Percentiles rank a stretch among this genome's conserved stretches.
phyloP scores from a whole-genome alignment of 2,329 filamentous ascomycete species.

The Exserohilum rostratum region DNA sequence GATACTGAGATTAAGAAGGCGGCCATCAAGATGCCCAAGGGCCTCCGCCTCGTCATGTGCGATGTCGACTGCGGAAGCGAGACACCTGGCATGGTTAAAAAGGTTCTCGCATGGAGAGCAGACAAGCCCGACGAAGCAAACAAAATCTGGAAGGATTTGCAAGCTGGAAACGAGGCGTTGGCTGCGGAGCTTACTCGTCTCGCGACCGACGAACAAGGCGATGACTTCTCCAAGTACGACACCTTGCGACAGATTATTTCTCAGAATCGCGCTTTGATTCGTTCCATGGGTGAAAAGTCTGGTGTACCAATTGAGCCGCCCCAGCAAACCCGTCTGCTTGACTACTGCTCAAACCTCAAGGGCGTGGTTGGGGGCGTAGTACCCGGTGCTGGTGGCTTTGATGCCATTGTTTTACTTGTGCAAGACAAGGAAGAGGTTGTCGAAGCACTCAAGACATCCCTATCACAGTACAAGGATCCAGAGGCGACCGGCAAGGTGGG shows the following conservation, averaged over 20 bases:
- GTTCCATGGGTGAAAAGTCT: constrained; percentile 75
- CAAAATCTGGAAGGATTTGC: constrained; percentile 75
- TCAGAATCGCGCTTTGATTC: constrained; percentile 65
- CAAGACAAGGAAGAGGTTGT: constrained; percentile 72
- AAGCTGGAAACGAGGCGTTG: constrained; percentile 74
- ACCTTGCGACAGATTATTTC: constrained; percentile 60
- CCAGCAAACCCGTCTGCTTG: constrained; percentile 82
- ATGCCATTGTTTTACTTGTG: constrained; percentile 83
- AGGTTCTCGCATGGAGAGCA: constrained; percentile 81
- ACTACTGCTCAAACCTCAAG: constrained; percentile 71
- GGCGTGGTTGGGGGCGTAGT: constrained; percentile 92
- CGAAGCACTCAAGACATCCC: constrained; percentile 63
- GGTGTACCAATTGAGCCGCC: constrained; percentile 87
- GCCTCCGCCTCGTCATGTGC: constrained; percentile 84
- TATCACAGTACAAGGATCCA: constrained; percentile 67
- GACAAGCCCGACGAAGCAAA: constrained; percentile 68
- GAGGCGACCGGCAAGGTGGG: constrained; percentile 61
- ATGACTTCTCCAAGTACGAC: constrained; percentile 49
- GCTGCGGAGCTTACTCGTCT: constrained; percentile 66
- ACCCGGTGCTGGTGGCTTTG: constrained; percentile 90
- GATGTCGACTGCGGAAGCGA: constrained; percentile 94
- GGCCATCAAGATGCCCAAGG: constrained; percentile 71
- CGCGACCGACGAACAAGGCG: constrained; percentile 50
- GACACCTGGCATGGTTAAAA: constrained; percentile 95
- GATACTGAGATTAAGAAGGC: constrained; percentile 78